Conservation (phyloP, 1,284 basidiomycete genomes). For the Microbotryomycetes sp. region DNA sequence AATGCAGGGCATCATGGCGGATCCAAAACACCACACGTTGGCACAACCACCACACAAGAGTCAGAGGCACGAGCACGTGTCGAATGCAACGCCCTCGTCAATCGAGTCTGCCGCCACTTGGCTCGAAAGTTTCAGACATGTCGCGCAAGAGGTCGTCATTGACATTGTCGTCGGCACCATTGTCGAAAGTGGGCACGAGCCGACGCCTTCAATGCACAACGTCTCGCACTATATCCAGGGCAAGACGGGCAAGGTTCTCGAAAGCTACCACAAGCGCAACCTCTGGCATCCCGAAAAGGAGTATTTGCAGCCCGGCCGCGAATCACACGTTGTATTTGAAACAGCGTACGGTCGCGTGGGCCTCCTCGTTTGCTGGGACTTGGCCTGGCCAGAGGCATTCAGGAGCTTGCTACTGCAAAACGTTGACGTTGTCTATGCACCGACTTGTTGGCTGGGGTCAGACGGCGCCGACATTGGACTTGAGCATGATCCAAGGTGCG, state of each 20-base stretch:
- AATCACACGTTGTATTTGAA: conserved; percentile 32
- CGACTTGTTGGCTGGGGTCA: conserved; percentile 20
- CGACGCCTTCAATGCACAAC: conserved; percentile 12
- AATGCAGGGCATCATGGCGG: conserved; percentile 27
- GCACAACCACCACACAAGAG: conserved; percentile 15
- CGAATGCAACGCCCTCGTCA: background rate
- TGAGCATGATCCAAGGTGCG: conserved; percentile 12
- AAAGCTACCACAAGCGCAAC: conserved; percentile 31
- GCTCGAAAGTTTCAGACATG: conserved; percentile 19
- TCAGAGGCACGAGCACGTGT: conserved; percentile 1
- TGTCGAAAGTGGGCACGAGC: conserved; percentile 28
- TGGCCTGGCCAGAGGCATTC: conserved; percentile 33
- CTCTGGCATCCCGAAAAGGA: conserved; percentile 34
- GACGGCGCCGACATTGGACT: conserved; percentile 13
- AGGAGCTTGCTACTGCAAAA: conserved; percentile 24
- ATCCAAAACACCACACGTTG: conserved; percentile 16
- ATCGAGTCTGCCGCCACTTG: background rate
- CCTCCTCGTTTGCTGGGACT: conserved; percentile 33
- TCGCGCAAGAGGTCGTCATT: conserved; percentile 26
- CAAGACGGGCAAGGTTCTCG: conserved; percentile 20
- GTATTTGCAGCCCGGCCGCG: conserved; percentile 27
- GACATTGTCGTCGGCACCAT: conserved; percentile 34
- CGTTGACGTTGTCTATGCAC: conserved; percentile 20
- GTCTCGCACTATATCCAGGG: conserved; percentile 31
- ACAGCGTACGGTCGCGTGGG: conserved; percentile 28